Percentiles rank a stretch among this genome's conserved stretches.
Evolutionary conservation across 768 basidiomycete species (phyloP).

Genomic region (Mycena vulgaris): DNA sequence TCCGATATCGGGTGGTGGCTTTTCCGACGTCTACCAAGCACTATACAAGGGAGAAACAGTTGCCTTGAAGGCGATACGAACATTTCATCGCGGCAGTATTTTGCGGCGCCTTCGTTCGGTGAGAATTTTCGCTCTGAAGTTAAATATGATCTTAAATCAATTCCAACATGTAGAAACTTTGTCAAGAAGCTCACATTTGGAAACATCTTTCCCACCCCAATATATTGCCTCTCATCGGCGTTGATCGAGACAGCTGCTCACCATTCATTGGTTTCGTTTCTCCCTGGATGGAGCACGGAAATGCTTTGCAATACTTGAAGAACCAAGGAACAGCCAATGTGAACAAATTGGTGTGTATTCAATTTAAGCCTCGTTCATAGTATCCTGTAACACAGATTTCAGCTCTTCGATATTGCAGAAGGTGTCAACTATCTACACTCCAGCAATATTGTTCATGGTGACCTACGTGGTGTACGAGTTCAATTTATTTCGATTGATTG

Average conservation of each 20-base stretch:
- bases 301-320: not conserved
- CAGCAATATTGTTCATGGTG: not conserved
- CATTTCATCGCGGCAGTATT: not conserved
- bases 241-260: slow-evolving; percentile 2
- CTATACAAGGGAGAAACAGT: not conserved
- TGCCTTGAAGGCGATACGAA: not conserved
- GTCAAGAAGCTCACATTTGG: slow-evolving; percentile 1
- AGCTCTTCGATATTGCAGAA: slow-evolving; percentile 5
- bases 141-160: no score
- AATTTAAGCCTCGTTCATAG: not conserved
- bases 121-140: not conserved
- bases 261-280: not conserved
- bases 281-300: slow-evolving; percentile 14
- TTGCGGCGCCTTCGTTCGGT: not conserved
- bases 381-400: not conserved
- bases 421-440: not conserved
- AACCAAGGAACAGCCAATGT: not conserved
- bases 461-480: slow-evolving; percentile 12
- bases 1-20: not conserved
- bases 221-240: not conserved
- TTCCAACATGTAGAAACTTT: not conserved
- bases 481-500: not conserved
- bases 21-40: not conserved
- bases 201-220: not conserved
- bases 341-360: not conserved